Evolutionary conservation across 2,329 filamentous ascomycete species (phyloP), one percentile per base, ranked within the genome.

Genomic region (Botrytis porri): DNA sequence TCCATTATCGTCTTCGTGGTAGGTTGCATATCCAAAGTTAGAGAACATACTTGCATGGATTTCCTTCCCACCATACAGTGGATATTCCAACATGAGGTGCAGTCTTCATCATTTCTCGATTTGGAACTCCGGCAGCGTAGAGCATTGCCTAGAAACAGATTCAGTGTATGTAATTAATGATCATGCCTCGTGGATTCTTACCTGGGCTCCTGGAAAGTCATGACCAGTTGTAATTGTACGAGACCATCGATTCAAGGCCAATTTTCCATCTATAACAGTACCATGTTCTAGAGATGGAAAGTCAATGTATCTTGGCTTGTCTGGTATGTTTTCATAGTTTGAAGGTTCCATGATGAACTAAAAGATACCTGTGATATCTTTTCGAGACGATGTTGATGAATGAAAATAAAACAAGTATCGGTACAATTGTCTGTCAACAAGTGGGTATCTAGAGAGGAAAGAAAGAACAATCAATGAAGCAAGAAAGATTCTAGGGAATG

Each of bases 1-100:
- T 65, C 69, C 29, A 39, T 62, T 63, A 29, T 74, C 72, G 66
- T 76, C 75, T 48, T 32, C 37, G 48, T 32, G 25, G 41, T 54
- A 18, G 60, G 41, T 20, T 20, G 45, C 62, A 60, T 14, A 29
- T 65, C 3, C 1, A 16, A 70, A 60, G 51, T 61, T 62, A 48
- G 25, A 87, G n/a, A 65, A 71, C 90, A 84, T 83, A 93, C 91
- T 97, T 97, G 89, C 95, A 98, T 54, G 95, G 93, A 81, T 98
- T 98, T 41, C 95, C 95, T 83, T 98, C 94, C 95, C 95, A 98
- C 95, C 95, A 98, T 7, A 98, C 93, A 8, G 92, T 94, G 12
- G 94, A 92, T 80, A 98, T 89, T 73, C 95, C 95, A 39, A 98
- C 93, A 76, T 98, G 95, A 20, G 95, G 93, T 70, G 92, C 92